Base-by-base conservation (phyloP, 306 rosid genomes). In the Acacia melanoxylon region DNA sequence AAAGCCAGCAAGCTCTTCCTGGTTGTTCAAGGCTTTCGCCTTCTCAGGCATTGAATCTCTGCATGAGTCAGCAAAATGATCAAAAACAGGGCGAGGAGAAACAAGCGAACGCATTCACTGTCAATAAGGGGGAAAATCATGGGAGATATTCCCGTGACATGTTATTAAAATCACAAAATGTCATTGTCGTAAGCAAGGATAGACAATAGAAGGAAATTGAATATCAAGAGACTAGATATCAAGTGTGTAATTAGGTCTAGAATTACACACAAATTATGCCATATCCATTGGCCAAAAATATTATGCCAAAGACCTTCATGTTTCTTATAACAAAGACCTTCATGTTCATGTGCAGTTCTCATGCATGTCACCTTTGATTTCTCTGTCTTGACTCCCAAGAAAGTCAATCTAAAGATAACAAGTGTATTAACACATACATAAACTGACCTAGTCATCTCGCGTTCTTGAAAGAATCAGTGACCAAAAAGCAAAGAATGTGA, bases 1-100 rank as follows among this genome's bases (percentile, higher is more conserved):
- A 78, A 88, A 93, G 48, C 91, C 93, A 58, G 83, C 42, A 22
- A 82, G 72, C 35, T 79, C 66, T 58, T 76, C 88, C 67, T 41
- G 72, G 33, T 20, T 25, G 44, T 68, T 46, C 63, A 49, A 62
- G 69, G 76, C 80, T 56, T 2, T 68, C n/a, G n/a, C 83, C 33
- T 31, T 12, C 58, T 46, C 85, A 80, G 63, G 70, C 79, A 85
- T 77, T 25, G 73, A 44, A 59, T 77, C 84, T 33, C 86, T 82
- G 68, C 69, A 72, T 73, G 72, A 3, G 13, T 6, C 6, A 82
- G 62, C 40, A 61, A 71, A 70, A 84, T 33, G 33, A 46, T 29
- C 35, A 67, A 6, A 25, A 4, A 25, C 63, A 45, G 62, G 31
- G 69, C 16, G 12, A 45, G 63, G 61, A 65, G 45, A 14, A 69